phyloP scores from a whole-genome alignment of 345 rosid species.

The Excoecaria agallocha region DNA sequence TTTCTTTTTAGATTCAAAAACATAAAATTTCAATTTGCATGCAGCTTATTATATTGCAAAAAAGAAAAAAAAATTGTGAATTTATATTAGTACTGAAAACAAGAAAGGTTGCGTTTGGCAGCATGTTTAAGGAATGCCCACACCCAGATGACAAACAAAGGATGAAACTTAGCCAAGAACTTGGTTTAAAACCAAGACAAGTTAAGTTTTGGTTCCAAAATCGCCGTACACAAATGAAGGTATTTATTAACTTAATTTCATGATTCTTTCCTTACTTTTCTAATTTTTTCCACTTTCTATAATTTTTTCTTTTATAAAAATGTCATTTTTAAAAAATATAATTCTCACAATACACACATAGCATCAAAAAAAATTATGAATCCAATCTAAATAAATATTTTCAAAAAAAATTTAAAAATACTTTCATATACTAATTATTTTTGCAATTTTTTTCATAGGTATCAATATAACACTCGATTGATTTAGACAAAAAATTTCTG shows the following conservation, averaged over 20 bases:
- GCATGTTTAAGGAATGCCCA: constrained; percentile 87
- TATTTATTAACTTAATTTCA: constrained; percentile 8
- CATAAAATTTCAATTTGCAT: too few species aligned
- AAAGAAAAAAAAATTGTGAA: too few species aligned
- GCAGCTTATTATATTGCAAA: too few species aligned
- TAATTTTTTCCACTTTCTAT: too few species aligned
- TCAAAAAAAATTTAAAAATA: too few species aligned
- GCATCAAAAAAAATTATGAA: not conserved
- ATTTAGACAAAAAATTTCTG: too few species aligned
- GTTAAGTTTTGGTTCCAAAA: constrained; percentile 99
- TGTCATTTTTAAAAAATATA: not conserved
- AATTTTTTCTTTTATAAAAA: too few species aligned
- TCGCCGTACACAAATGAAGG: constrained; percentile 98
- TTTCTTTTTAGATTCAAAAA: not conserved
- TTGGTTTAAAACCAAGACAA: constrained; percentile 92
- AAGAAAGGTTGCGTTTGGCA: constrained; percentile 28
- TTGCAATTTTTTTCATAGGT: too few species aligned
- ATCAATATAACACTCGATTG: too few species aligned
- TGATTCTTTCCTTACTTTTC: too few species aligned
- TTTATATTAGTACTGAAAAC: not conserved
- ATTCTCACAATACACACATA: not conserved
- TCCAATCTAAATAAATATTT: too few species aligned
- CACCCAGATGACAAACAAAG: constrained; percentile 98
- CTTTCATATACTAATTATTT: too few species aligned
- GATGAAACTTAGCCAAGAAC: constrained; percentile 75